Conservation (phyloP, 176 grass and related monocot species). For the Aegilops longissima region DNA sequence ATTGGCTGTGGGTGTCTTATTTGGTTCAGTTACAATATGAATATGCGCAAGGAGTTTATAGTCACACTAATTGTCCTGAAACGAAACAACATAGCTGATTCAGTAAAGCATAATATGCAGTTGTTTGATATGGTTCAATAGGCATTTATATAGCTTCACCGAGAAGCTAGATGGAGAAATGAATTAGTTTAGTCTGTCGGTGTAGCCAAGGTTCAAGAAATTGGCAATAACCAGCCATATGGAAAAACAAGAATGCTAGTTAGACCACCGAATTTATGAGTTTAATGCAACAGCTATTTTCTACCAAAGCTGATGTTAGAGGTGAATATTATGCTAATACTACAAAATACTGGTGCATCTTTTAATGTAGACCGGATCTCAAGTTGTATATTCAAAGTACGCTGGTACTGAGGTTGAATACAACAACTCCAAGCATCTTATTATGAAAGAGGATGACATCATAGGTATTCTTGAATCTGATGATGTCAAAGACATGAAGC, state of each 20-base stretch:
- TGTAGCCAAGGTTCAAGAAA: background rate
- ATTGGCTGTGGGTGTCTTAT: background rate
- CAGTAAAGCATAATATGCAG: no score
- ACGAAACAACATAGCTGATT: background rate
- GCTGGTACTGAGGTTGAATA: constrained; percentile 84
- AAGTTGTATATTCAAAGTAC: constrained; percentile 84
- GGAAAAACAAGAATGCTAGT: background rate
- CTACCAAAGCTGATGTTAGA: background rate
- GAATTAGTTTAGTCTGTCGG: background rate
- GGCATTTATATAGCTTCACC: background rate
- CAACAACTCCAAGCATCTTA: constrained; percentile 69
- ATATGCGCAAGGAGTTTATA: background rate
- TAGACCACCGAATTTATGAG: background rate
- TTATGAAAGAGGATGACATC: constrained; percentile 90
- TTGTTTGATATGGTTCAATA: background rate
- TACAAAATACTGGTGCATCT: background rate
- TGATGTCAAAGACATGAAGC: constrained; percentile 83
- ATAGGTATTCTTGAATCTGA: constrained; percentile 74
- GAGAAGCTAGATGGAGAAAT: background rate
- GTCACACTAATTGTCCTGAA: background rate
- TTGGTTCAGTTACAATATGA: background rate
- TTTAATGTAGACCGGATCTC: constrained; percentile 52
- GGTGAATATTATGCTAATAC: background rate
- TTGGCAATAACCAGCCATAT: background rate
- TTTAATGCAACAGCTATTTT: background rate